Evolutionary conservation across 331 rosid genomes (phyloP).

Genomic region (Malus hybrid): DNA sequence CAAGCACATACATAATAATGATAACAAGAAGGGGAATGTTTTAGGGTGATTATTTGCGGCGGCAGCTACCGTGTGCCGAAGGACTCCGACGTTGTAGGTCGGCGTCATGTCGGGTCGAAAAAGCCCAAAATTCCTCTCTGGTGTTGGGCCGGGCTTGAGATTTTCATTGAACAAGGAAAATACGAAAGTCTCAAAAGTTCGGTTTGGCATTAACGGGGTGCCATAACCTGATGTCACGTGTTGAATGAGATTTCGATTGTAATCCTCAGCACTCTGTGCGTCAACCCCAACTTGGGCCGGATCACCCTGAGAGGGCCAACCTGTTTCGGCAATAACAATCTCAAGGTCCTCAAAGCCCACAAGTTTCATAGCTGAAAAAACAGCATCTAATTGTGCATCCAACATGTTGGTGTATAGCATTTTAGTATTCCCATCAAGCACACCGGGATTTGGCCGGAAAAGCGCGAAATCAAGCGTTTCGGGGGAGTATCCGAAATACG

Average conservation of each 20-base stretch:
- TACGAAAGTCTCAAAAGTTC: conserved; percentile 58
- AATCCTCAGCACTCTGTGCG: conserved; percentile 36
- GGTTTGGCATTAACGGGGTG: conserved; percentile 67
- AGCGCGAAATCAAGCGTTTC: conserved; percentile 49
- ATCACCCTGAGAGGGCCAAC: conserved; percentile 60
- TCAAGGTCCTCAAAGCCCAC: conserved; percentile 60
- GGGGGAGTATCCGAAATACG: conserved; percentile 44
- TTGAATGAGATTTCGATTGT: conserved; percentile 47
- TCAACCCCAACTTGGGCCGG: conserved; percentile 45
- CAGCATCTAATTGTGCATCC: conserved; percentile 79
- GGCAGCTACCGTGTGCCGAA: conserved; percentile 38
- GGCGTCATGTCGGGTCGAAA: conserved; percentile 42
- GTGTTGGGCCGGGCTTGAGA: conserved; percentile 54
- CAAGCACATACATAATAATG: conserved; percentile 9
- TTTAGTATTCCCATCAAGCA: conserved; percentile 35
- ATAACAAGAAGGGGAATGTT: conserved; percentile 1
- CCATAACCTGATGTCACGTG: conserved; percentile 50
- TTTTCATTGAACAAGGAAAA: conserved; percentile 60
- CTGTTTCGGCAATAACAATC: conserved; percentile 70
- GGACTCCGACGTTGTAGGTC: conserved; percentile 30
- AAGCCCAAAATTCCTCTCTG: conserved; percentile 64
- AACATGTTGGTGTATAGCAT: conserved; percentile 56
- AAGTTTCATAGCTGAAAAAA: conserved; percentile 46
- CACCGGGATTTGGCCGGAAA: conserved; percentile 41
- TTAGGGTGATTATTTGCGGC: conserved; percentile 14